A percentile compares a stretch with the other conserved stretches of the same genome.
Evolutionary conservation across 2,329 filamentous ascomycete species (phyloP).

Genomic region (Paecilomyces fulvus): DNA sequence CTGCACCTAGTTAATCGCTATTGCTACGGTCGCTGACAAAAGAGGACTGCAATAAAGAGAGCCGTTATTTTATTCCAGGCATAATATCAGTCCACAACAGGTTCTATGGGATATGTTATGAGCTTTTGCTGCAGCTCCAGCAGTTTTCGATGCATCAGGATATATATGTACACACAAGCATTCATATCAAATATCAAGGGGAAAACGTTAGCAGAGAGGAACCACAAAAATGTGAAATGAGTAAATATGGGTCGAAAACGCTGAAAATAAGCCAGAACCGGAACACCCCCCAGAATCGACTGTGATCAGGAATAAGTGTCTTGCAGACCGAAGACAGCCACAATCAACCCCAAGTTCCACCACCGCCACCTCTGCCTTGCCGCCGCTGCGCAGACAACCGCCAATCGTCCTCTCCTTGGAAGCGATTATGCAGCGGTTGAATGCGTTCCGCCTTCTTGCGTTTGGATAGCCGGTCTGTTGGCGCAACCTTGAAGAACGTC

Average conservation of each 20-base stretch:
- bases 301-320: neutral
- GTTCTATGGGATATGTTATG: neutral
- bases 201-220: neutral
- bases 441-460: constrained; percentile 90
- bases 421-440: constrained; percentile 89
- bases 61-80: neutral
- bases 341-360: constrained; percentile 73
- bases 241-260: neutral
- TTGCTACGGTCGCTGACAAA: too few species aligned
- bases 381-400: constrained; percentile 78
- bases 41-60: neutral
- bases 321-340: neutral
- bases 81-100: too few species aligned
- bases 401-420: constrained; percentile 90
- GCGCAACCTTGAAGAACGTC: constrained; percentile 96
- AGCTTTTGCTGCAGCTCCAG: neutral
- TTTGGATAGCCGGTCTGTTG: constrained; percentile 78
- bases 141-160: neutral
- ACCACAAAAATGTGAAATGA: neutral
- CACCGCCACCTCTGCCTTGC: constrained; percentile 74
- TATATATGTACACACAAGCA: neutral
- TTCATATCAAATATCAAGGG: neutral
- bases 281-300: neutral
- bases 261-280: neutral
- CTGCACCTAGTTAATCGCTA: too few species aligned